Base-by-base conservation (phyloP, 2,329 filamentous ascomycete species). In the Colletotrichum sp. region DNA sequence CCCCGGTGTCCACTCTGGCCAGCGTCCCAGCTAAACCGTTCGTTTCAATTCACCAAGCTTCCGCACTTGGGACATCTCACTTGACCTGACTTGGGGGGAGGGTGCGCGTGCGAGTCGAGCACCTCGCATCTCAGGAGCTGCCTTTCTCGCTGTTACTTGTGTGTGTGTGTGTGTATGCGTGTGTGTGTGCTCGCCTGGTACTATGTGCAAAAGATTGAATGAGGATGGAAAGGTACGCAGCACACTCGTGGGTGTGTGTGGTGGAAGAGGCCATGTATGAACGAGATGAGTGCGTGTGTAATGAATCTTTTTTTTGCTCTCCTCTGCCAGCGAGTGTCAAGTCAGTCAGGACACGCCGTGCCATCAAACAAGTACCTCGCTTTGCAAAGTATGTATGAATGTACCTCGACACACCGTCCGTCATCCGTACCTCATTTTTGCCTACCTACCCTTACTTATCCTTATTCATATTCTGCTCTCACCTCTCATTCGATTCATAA, bases 21-120 rank as follows among this genome's bases (percentile, higher is more conserved):
- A 62, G 30, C 26, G 64, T 75, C 73, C 70, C 73, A 75, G 70
- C 73, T 65, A 73, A 73, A 52, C 70, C 70, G 73, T 75, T 75
- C 73, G 73, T 75, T 75, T 75, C 73, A 73, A 68, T 75, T 69
- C 73, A 73, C 64, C 70, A 73, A 73, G 70, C 70, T 73, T 75
- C 64, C 70, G 71, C 70, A 73, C 64, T 75, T 64, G 65, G 57
- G 28, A n/a, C 34, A 44, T 69, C 73, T 75, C 70, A 75, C 73
- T 75, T 75, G 73, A 75, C 73, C 73, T 69, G 69, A 68, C 70
- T 73, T 69, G 73, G 73, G 72, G 72, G 73, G 73, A 73, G 70
- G 73, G 73, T 75, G 73, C 73, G 73, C 36, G 36, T 34, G 67
- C 67, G 67, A 39, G 24, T 57, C 55, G 67, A 60, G 52, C 44